Base-by-base conservation (phyloP, 225 moss, liverwort and hornwort species). In the Neckera pumila region DNA sequence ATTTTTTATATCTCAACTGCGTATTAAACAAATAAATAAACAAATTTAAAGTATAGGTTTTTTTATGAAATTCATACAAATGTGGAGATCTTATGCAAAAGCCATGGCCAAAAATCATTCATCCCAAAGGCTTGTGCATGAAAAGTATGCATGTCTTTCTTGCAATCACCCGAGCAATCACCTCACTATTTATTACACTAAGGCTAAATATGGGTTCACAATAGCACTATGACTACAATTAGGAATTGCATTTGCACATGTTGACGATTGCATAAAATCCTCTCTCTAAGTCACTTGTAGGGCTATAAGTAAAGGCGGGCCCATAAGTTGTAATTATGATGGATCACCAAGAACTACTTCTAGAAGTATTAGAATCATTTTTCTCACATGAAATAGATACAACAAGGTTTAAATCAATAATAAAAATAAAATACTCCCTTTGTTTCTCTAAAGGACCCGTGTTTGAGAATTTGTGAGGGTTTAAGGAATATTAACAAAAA, bases 281-380 rank as follows among this genome's bases (percentile, higher is more conserved):
- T n/a, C 27, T 72, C 5, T 27, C 5, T 16, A 27, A 72, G 9
- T 16, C 5, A 42, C 14, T 25, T 5, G 16, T 71, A 27, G 26
- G 27, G 1, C 3, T 1, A 14, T 23, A 14, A 70, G 4, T 14
- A 25, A 40, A 25, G 25, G 13, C 0, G 0, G 1, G 4, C 4
- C 8, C 1, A 14, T 70, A 4, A 25, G 0, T 25, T 40, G 8
- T 40, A 25, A 40, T 40, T 23, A 70, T 36, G 2, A 38, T 40
- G 25, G 25, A 70, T 25, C 40, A 25, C 1, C 1, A 8, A 40
- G 13, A 70, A 38, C 25, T 40, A 70, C 40, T 3, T 40, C 5
- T 11, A 3, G 0, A 66, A 66, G 5, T 20, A 40, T 13, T 12
- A 14, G 8, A 4, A 70, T 36, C 8, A 40, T 14, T 42, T 4